A percentile compares a stretch with the other conserved stretches of the same genome.
Evolutionary conservation across 2,329 filamentous ascomycete species (phyloP).

Genomic region (Nothophaeocryptopus gaeumannii): DNA sequence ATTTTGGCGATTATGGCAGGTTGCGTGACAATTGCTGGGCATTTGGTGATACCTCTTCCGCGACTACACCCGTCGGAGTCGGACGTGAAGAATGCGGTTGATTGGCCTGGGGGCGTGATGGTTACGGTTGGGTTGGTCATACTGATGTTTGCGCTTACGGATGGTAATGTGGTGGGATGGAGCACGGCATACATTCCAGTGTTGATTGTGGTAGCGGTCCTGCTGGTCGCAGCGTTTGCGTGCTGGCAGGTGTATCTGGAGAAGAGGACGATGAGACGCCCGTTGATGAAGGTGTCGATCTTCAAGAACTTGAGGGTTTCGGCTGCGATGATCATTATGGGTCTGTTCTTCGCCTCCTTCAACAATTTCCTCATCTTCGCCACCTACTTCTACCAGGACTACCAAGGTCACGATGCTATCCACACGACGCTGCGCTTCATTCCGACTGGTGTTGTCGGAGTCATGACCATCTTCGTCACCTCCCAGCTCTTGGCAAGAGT

Average conservation of each 20-base stretch:
- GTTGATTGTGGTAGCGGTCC: conserved; percentile 57
- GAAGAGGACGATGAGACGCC: conserved; percentile 47
- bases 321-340: conserved; percentile 64
- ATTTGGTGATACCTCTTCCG: conserved; percentile 59
- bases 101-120: conserved; percentile 65
- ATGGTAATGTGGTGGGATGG: conserved; percentile 70
- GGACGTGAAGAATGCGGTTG: conserved; percentile 50
- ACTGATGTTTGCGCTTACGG: conserved; percentile 64
- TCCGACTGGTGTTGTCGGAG: conserved; percentile 61
- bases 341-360: conserved; percentile 64
- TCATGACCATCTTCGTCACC: conserved; percentile 56
- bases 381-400: conserved; percentile 68
- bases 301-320: conserved; percentile 61
- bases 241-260: conserved; percentile 63
- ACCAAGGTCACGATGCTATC: conserved; percentile 59
- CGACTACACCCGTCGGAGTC: conserved; percentile 26
- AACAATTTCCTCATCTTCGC: conserved; percentile 66
- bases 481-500: conserved; percentile 58
- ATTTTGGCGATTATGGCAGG: conserved; percentile 60
- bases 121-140: conserved; percentile 62
- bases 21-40: conserved; percentile 55
- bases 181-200: conserved; percentile 59
- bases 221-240: conserved; percentile 57
- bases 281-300: conserved; percentile 65
- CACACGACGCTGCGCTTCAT: conserved; percentile 68